Conservation (phyloP, 257 asterid species). For the Paraleonurus japonicus region DNA sequence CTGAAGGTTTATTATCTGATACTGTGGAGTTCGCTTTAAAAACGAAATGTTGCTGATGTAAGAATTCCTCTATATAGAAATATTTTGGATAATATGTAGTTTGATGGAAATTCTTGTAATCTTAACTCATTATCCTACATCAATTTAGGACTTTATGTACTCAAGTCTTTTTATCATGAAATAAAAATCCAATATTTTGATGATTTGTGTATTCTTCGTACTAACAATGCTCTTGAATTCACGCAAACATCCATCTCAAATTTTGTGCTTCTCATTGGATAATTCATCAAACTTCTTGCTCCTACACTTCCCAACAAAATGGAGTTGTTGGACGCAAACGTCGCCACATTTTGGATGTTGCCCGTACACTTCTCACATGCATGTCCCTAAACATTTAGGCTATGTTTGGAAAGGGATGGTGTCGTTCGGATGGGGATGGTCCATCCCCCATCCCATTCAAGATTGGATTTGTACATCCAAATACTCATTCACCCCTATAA, state of each 20-base stretch:
- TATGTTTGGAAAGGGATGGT: too few species aligned
- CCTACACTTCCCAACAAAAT: constrained; percentile 2
- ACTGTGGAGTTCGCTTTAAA: not conserved
- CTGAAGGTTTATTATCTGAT: constrained; percentile 3
- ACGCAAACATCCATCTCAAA: not conserved
- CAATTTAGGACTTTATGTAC: not conserved
- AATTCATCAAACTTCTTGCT: constrained; percentile 5
- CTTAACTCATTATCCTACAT: not conserved
- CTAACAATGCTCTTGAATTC: not conserved
- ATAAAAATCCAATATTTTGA: not conserved
- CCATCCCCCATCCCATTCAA: too few species aligned
- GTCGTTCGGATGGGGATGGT: too few species aligned
- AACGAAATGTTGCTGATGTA: not conserved
- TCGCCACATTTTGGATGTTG: constrained; percentile 3
- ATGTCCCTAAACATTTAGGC: not conserved
- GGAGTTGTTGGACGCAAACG: not conserved
- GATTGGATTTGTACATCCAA: too few species aligned
- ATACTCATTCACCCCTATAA: too few species aligned
- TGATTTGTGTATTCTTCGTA: not conserved
- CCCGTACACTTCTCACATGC: not conserved
- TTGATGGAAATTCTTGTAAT: not conserved
- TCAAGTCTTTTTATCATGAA: not conserved
- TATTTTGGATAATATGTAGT: not conserved
- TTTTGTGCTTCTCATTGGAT: not conserved
- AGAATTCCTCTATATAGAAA: not conserved